These are phyloP conservation scores for Themeda triandra DNA, from an alignment of 176 grass and related monocot genomes.

Conservation along the genomic window DNA sequence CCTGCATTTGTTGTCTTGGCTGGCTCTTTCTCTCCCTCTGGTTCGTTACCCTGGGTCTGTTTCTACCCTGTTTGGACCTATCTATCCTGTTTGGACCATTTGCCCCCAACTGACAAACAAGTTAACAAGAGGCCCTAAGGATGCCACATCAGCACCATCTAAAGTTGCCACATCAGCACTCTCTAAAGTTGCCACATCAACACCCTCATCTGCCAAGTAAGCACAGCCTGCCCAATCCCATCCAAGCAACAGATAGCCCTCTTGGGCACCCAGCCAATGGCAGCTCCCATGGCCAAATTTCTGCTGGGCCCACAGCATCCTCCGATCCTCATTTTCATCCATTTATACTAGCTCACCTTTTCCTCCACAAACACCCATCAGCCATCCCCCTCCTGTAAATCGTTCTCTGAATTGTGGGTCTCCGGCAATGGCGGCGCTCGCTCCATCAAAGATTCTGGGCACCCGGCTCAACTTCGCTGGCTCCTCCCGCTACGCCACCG, in stretches of 20 bases:
- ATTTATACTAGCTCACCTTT: conserved; percentile 58
- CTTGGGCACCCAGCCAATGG: conserved; percentile 49
- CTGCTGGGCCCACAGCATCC: conserved; percentile 66
- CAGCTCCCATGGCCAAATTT: conserved; percentile 48
- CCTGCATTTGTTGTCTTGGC: not conserved
- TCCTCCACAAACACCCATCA: conserved; percentile 37
- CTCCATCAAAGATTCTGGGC: conserved; percentile 66
- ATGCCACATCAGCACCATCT: conserved; percentile 41
- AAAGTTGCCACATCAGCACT: conserved; percentile 29
- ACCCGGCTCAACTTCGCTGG: conserved; percentile 40
- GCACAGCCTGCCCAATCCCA: conserved; percentile 53
- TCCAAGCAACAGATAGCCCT: conserved; percentile 56
- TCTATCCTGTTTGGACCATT: conserved; percentile 37
- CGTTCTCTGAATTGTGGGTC: conserved; percentile 7
- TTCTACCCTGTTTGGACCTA: conserved; percentile 17
- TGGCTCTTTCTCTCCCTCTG: not conserved
- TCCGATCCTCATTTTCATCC: conserved; percentile 41
- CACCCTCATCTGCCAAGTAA: conserved; percentile 65
- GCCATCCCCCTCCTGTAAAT: not conserved
- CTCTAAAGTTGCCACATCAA: conserved; percentile 38
- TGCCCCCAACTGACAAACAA: not conserved
- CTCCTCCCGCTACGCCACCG: conserved; percentile 28
- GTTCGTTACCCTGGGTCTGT: not conserved
- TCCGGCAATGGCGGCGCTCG: conserved; percentile 42
- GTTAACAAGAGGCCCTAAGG: conserved; percentile 24